A percentile compares a stretch with the other conserved stretches of the same genome.
Conservation (phyloP, 345 rosid genomes). For the Leavenworthia alabamica region DNA sequence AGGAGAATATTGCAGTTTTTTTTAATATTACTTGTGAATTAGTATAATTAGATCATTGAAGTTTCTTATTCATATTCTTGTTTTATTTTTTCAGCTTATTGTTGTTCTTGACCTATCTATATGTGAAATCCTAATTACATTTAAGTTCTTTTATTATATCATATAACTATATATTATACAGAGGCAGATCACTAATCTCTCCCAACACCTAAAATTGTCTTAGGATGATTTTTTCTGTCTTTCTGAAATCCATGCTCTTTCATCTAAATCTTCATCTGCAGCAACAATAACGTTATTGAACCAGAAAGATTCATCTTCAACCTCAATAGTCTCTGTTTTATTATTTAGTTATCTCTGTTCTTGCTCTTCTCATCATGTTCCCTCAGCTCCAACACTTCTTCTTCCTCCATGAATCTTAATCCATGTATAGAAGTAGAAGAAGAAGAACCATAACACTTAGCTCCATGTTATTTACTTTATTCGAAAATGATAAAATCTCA, state of each 20-base stretch:
- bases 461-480: too few relatives aligned
- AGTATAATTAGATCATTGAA: too few relatives aligned
- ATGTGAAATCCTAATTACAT: conserved; percentile 1
- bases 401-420: conserved; percentile 54
- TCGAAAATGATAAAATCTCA: too few relatives aligned
- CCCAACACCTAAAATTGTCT: background rate
- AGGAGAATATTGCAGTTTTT: too few relatives aligned
- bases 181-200: background rate
- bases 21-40: too few relatives aligned
- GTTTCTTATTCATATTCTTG: background rate
- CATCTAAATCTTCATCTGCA: background rate
- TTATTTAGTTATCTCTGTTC: conserved; percentile 45
- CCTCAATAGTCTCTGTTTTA: conserved; percentile 42
- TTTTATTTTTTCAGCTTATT: background rate
- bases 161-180: background rate
- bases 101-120: background rate
- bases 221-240: background rate
- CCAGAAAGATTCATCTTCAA: conserved; percentile 16
- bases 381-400: conserved; percentile 74
- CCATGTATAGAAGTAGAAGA: too few relatives aligned
- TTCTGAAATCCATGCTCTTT: background rate
- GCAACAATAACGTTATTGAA: background rate
- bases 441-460: too few relatives aligned
- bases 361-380: conserved; percentile 48
- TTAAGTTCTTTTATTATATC: too few relatives aligned